Evolutionary conservation across 1,284 basidiomycete species (phyloP).

Genomic region (Ganoderma multipileum): DNA sequence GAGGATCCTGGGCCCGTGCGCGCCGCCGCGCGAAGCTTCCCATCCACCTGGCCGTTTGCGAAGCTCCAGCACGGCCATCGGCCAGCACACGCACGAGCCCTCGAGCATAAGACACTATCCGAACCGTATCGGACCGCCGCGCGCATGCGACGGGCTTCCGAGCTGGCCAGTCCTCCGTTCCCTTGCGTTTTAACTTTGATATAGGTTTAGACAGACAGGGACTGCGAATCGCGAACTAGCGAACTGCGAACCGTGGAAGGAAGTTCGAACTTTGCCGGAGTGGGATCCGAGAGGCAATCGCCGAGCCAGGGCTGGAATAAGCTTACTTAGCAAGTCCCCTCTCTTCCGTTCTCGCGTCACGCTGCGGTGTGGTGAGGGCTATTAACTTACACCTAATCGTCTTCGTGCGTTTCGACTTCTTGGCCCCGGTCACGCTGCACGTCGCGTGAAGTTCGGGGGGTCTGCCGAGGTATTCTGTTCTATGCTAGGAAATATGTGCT

Average conservation of each 20-base stretch:
- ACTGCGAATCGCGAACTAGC: not conserved
- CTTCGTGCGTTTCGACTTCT: not conserved
- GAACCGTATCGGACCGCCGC: slow-evolving; percentile 1
- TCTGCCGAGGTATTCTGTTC: slow-evolving; percentile 3
- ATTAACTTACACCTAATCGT: not conserved
- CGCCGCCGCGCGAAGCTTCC: not conserved
- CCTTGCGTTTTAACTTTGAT: not conserved
- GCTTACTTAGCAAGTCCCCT: slow-evolving; percentile 3
- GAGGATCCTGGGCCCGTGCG: slow-evolving; percentile 1
- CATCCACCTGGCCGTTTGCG: not conserved
- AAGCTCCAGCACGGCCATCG: not conserved
- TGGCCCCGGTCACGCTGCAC: not conserved
- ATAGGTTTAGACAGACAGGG: not conserved
- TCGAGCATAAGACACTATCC: not conserved
- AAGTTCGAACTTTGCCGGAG: not conserved
- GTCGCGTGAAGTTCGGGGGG: not conserved
- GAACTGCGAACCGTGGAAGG: not conserved
- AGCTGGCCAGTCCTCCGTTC: not conserved
- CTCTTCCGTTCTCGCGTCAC: not conserved
- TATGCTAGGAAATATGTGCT: not conserved
- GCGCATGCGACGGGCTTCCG: not conserved
- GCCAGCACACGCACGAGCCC: not conserved
- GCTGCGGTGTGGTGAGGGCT: not conserved
- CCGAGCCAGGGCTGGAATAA: not conserved
- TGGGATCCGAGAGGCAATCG: not conserved